Evolutionary conservation across 495 filamentous ascomycete genomes (phyloP).

Genomic region (Tuber calosporum): DNA sequence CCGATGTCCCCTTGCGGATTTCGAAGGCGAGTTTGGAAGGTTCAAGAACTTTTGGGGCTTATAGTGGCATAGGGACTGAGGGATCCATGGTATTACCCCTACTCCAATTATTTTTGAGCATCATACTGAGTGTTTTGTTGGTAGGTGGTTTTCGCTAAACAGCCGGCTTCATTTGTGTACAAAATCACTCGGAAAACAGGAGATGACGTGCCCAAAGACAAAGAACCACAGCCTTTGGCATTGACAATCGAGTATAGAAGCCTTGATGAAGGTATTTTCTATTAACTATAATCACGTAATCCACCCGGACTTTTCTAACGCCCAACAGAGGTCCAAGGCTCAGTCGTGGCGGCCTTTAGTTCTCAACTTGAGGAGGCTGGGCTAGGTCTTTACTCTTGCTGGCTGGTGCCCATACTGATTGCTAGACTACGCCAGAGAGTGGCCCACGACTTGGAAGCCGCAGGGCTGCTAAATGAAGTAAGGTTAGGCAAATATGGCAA

Average conservation of each 20-base stretch:
- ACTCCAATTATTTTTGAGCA: not conserved
- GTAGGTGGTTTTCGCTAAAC: slow-evolving; percentile 62
- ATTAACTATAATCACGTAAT: slow-evolving; percentile 29
- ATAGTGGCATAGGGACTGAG: slow-evolving; percentile 50
- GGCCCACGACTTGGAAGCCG: slow-evolving; percentile 55
- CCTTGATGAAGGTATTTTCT: slow-evolving; percentile 53
- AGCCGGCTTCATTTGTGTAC: slow-evolving; percentile 76
- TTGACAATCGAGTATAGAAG: slow-evolving; percentile 72
- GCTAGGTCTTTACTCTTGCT: slow-evolving; percentile 46
- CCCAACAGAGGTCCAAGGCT: slow-evolving; percentile 48
- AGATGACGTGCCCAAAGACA: slow-evolving; percentile 41
- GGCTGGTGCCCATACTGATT: slow-evolving; percentile 49
- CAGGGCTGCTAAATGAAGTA: slow-evolving; percentile 49
- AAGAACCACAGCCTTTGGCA: slow-evolving; percentile 52
- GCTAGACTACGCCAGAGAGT: slow-evolving; percentile 49
- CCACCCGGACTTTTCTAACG: slow-evolving; percentile 8
- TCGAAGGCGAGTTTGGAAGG: slow-evolving; percentile 61
- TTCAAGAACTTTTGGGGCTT: slow-evolving; percentile 62
- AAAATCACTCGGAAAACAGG: slow-evolving; percentile 55
- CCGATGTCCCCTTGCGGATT: slow-evolving; percentile 63
- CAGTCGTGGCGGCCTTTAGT: slow-evolving; percentile 45
- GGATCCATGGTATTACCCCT: slow-evolving; percentile 44
- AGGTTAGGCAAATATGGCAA: slow-evolving; percentile 35
- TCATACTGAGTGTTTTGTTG: slow-evolving; percentile 30
- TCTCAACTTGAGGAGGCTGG: slow-evolving; percentile 44